Evolutionary conservation across 192 early-diverging fungal species (phyloP).

Genomic region (Coemansia brasiliensis): DNA sequence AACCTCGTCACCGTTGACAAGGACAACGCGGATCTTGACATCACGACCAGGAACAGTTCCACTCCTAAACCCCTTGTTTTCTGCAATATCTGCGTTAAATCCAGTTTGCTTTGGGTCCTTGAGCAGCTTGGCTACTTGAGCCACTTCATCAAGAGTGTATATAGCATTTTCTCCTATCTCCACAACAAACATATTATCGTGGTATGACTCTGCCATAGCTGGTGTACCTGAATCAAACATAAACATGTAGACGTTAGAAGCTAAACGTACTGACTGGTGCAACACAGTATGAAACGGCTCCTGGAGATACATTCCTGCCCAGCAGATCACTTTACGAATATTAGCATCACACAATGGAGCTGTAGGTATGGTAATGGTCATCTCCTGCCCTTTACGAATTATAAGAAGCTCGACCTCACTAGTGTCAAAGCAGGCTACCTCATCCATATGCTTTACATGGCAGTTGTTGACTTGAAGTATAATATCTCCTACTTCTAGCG

Average conservation of each 20-base stretch:
- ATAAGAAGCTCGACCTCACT: slow-evolving; percentile 22
- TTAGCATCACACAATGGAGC: slow-evolving; percentile 1
- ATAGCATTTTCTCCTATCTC: slow-evolving; percentile 23
- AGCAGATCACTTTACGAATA: slow-evolving; percentile 22
- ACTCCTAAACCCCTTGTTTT: not conserved
- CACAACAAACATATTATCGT: slow-evolving; percentile 14
- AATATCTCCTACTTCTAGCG: slow-evolving; percentile 34
- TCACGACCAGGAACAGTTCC: slow-evolving; percentile 31
- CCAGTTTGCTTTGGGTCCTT: slow-evolving; percentile 1
- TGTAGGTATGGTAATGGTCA: slow-evolving; percentile 24
- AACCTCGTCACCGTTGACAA: slow-evolving; percentile 16
- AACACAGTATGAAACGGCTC: slow-evolving; percentile 22
- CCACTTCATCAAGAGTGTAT: slow-evolving; percentile 26
- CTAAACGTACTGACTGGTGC: slow-evolving; percentile 11
- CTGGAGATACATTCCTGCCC: slow-evolving; percentile 36
- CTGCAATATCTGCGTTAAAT: slow-evolving; percentile 21
- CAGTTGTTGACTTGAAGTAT: slow-evolving; percentile 18
- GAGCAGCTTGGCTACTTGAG: slow-evolving; percentile 1
- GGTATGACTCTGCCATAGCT: not conserved
- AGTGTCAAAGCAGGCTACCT: slow-evolving; percentile 18
- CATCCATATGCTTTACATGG: slow-evolving; percentile 15
- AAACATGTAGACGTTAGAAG: slow-evolving; percentile 22
- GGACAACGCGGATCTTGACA: slow-evolving; percentile 17
- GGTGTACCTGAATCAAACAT: not conserved
- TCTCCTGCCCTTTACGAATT: slow-evolving; percentile 19